Evolutionary conservation across 768 basidiomycete genomes (phyloP), one percentile per base, ranked within the genome.

Genomic region (Thelephora aurantiotincta): DNA sequence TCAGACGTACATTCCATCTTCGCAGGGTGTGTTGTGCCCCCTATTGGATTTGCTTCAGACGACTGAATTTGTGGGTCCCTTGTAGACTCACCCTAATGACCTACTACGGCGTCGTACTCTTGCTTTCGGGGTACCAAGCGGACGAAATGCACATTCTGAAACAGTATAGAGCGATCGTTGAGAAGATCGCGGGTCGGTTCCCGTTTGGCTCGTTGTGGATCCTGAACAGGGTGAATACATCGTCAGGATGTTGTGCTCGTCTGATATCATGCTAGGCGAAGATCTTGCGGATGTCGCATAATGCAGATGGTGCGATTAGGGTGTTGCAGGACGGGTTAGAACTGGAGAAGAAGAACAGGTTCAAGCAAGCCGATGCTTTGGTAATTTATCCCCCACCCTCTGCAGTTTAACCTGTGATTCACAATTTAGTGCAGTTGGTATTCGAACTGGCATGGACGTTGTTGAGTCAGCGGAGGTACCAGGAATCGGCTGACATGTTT

Each of bases 391-490:
- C 5, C 19, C 22, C 30, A 16, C 18, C 22, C 16, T 33, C 13
- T 37, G 18, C 18, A 37, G 3, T 4, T n/a, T 11, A 14, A 35
- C 33, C 34, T 13, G 14, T 23, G 34, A 18, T 26, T 45, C 14
- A 30, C 11, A 47, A 33, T 45, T n/a, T 41, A 6, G 23, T 18
- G 33, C 49, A 84, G 80, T 68, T 88, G 6, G 68, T 75, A 12
- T 88, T 85, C 52, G 86, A 89, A 59, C 69, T 89, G 3, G 83
- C 81, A 0, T 88, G 86, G 85, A 78, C 77, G 13, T 60, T 83
- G 1, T 68, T 88, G 2, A 69, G 76, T 1, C 71, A 82, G 49
- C 62, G 79, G 46, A 66, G 71, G 49, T 85, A 87, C 47, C 63
- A 71, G 51, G 82, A 87, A 51, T 71, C 80, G 1, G 82, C 82